Conservation (phyloP, 495 filamentous ascomycete genomes). For the Halenospora varia region DNA sequence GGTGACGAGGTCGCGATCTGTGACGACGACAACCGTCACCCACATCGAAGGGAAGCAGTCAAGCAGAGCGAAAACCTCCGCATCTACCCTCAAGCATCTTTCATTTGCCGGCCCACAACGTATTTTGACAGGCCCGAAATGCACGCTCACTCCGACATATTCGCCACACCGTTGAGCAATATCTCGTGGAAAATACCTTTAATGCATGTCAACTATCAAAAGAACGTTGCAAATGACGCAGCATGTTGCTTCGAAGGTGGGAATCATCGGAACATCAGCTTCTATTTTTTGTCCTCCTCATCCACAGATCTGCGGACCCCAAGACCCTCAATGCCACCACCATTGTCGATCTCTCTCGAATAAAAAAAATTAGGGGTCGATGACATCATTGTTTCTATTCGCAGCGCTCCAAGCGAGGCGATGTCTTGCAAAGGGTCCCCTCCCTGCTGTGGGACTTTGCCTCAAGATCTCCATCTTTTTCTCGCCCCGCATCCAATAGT, state of each 20-base stretch:
- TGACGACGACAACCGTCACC: too few relatives aligned
- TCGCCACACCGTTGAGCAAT: neutral
- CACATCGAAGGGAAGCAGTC: neutral
- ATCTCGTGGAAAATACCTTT: neutral
- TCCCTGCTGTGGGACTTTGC: neutral
- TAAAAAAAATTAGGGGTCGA: neutral
- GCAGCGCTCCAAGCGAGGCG: neutral
- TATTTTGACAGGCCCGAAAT: neutral
- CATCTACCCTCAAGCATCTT: neutral
- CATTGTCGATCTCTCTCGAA: neutral
- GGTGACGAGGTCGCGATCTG: too few relatives aligned
- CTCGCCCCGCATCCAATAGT: neutral
- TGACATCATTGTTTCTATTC: neutral
- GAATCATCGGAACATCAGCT: neutral
- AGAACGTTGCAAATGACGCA: neutral
- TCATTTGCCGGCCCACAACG: neutral
- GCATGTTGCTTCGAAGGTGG: neutral
- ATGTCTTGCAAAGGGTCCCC: neutral
- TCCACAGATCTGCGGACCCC: neutral
- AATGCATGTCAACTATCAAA: too few relatives aligned
- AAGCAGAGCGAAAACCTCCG: neutral
- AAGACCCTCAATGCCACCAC: neutral
- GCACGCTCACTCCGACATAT: neutral
- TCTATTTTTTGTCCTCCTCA: neutral
- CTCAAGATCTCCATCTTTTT: neutral